Evolutionary conservation across 2,329 filamentous ascomycete species (phyloP), one percentile per base, ranked within the genome.

Genomic region (Verticillium isaacii): DNA sequence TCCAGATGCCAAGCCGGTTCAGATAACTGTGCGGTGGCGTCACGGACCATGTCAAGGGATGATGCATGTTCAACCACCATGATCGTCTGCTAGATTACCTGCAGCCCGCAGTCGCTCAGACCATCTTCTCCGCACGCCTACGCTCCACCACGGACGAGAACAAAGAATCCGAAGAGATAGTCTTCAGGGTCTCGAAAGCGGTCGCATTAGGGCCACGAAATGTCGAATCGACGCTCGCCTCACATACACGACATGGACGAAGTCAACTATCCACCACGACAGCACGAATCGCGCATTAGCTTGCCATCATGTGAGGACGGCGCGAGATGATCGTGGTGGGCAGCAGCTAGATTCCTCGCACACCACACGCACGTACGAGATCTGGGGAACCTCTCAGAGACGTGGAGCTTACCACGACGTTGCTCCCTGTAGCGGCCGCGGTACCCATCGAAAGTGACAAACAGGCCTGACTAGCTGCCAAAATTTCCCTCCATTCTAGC

Each of bases 241-340:
- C 36, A 14, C n/a, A 4, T 29, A 29, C n/a, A 23, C 37, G 14
- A 17, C 56, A 32, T 58, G 23, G 45, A 25, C 45, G 9, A 50
- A 39, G 32, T 23, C 32, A 7, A 6, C 25, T 19, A 41, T 29
- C 19, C 36, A 36, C 56, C 25, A 34, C 17, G 25, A 36, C 32
- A 37, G 29, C 56, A 23, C 59, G 56, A 61, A 61, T 34, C 45
- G 60, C 64, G 63, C 64, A 65, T 65, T 65, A 58, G 64, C 52
- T 12, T 29, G 45, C 17, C 59, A 63, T 65, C 64, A 64, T 65
- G 64, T 65, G 64, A 65, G 63, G 34, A 25, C 19, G 23, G 36
- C 23, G 34, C 25, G 25, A 14, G 29, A 56, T 32, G 54, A n/a
- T 23, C 45, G 45, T 36, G 34, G 34, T 36, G 34, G 34, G 34